A percentile compares a stretch with the other conserved stretches of the same genome.
Evolutionary conservation across 169 alveolate genomes (phyloP).

Genomic region (Plasmodium coatneyi): DNA sequence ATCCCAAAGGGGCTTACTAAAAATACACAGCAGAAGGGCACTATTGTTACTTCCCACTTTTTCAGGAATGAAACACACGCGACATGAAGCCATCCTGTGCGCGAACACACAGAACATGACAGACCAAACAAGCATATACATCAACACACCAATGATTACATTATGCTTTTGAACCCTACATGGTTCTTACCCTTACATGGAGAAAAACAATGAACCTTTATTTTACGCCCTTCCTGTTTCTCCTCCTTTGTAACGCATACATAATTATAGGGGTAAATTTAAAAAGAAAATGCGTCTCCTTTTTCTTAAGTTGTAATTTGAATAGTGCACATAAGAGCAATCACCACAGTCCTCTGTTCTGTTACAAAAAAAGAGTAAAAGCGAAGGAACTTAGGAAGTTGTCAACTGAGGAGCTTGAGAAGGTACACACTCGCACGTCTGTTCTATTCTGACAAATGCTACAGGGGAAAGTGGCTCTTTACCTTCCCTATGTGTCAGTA

Average conservation of each 20-base stretch:
- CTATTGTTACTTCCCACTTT: not conserved
- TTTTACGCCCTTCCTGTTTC: slow-evolving; percentile 9
- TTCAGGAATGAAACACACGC: not conserved
- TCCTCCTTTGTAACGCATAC: slow-evolving; percentile 30
- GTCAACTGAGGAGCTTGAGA: slow-evolving; percentile 69
- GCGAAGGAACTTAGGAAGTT: slow-evolving; percentile 67
- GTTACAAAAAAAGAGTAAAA: slow-evolving; percentile 59
- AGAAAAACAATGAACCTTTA: slow-evolving; percentile 47
- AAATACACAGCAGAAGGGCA: not conserved
- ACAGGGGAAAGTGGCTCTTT: not conserved
- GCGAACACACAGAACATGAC: not conserved
- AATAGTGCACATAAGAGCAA: not conserved
- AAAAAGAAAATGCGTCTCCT: slow-evolving; percentile 25
- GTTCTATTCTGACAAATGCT: not conserved
- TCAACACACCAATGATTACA: not conserved
- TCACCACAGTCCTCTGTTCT: slow-evolving; percentile 3
- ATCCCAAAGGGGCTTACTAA: not conserved
- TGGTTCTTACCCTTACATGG: not conserved
- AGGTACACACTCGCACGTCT: slow-evolving; percentile 13
- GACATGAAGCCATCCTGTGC: not conserved
- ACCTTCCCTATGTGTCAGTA: not conserved
- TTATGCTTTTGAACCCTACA: not conserved
- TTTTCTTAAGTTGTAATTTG: slow-evolving; percentile 18
- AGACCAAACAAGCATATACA: not conserved
- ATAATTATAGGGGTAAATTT: slow-evolving; percentile 26